Conservation (phyloP, 2,329 filamentous ascomycete genomes). For the Myriosclerotinia scirpicola region DNA sequence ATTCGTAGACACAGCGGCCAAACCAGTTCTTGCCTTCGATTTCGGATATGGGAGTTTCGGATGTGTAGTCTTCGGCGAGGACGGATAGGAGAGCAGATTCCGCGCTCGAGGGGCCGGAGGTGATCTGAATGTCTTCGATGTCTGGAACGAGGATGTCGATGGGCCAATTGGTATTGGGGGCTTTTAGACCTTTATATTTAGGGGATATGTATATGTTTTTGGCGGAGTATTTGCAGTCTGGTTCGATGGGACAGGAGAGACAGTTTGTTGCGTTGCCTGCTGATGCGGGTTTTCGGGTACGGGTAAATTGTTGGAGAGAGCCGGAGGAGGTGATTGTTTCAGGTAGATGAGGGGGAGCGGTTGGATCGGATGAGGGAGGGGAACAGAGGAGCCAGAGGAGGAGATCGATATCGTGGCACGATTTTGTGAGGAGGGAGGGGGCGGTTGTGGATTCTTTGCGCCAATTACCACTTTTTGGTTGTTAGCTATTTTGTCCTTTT, state of each 20-base stretch:
- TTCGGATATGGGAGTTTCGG: conserved; percentile 49
- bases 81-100: conserved; percentile 44
- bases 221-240: conserved; percentile 80
- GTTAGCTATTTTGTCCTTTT: conserved; percentile 11
- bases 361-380: conserved; percentile 41
- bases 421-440: conserved; percentile 87
- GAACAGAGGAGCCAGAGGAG: conserved; percentile 88
- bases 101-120: conserved; percentile 49
- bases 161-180: conserved; percentile 75
- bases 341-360: conserved; percentile 34
- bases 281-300: conserved; percentile 68
- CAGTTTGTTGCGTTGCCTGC: conserved; percentile 86
- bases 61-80: conserved; percentile 54
- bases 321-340: conserved; percentile 76
- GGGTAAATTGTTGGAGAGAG: conserved; percentile 74
- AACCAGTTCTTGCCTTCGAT: conserved; percentile 68
- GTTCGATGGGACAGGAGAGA: conserved; percentile 72
- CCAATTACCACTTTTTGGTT: conserved; percentile 76
- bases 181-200: conserved; percentile 57
- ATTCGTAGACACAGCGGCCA: conserved; percentile 91
- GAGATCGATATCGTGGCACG: conserved; percentile 94
- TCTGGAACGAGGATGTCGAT: conserved; percentile 88
- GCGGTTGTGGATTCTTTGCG: conserved; percentile 74
- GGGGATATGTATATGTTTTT: conserved; percentile 61
- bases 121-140: conserved; percentile 71